Evolutionary conservation across 2,329 filamentous ascomycete genomes (phyloP).

Genomic region (Penicillium capsulatum): DNA sequence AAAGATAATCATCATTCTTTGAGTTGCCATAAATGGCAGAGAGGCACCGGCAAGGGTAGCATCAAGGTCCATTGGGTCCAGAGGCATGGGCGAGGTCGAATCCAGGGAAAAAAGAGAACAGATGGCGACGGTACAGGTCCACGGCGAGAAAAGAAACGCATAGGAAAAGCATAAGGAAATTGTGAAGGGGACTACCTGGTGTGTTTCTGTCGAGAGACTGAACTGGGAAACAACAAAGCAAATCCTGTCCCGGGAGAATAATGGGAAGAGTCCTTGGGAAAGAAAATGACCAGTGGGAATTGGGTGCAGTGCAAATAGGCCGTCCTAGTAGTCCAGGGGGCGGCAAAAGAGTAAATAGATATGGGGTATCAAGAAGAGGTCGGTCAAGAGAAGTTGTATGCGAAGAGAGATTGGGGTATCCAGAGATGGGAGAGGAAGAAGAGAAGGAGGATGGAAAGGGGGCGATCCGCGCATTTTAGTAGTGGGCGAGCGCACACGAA

Average conservation of each 20-base stretch:
- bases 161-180: conserved; percentile 28
- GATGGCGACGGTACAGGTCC: conserved; percentile 19
- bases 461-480: conserved; percentile 24
- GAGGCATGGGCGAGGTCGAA: conserved; percentile 7
- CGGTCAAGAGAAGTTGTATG: conserved; percentile 2
- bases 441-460: conserved; percentile 5
- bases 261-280: conserved; percentile 29
- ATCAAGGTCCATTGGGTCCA: conserved; percentile 19
- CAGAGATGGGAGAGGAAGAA: conserved; percentile 16
- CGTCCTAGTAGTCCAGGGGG: conserved; percentile 16
- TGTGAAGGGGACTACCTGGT: conserved; percentile 43
- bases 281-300: conserved; percentile 23
- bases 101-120: conserved; percentile 10
- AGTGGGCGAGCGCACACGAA: conserved; percentile 9
- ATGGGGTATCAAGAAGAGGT: conserved; percentile 4
- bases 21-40: conserved; percentile 20
- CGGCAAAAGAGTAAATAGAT: conserved; percentile 1
- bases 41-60: conserved; percentile 13
- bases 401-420: conserved; percentile 15
- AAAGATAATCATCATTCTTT: conserved; percentile 26
- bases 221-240: conserved; percentile 32
- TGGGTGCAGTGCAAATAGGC: conserved; percentile 1
- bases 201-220: conserved; percentile 26
- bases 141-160: conserved; percentile 17
- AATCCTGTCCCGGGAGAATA: conserved; percentile 32